Conservation (phyloP, 345 rosid genomes). For the Euphorbia tirucalli region DNA sequence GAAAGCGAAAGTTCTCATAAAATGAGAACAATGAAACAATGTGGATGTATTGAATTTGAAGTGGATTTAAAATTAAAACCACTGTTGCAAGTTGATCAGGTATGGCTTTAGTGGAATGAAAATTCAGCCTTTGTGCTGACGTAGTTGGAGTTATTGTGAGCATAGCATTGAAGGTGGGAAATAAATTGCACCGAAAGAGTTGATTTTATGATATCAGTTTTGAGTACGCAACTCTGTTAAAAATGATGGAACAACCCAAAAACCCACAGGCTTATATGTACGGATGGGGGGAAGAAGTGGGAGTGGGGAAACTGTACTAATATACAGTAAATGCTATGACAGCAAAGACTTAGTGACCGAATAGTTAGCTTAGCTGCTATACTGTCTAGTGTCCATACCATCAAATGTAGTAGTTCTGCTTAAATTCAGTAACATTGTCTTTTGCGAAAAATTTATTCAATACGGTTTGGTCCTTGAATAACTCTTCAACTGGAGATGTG, state of each 20-base stretch:
- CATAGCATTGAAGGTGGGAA: background rate
- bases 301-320: background rate
- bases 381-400: background rate
- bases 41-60: background rate
- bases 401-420: too few relatives aligned
- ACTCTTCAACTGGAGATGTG: too few relatives aligned
- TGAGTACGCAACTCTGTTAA: background rate
- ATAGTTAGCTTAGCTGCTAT: background rate
- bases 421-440: too few relatives aligned
- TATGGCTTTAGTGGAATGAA: background rate
- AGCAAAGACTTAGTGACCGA: constrained; percentile 4
- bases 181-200: constrained; percentile 22
- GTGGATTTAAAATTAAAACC: background rate
- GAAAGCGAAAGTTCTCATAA: background rate
- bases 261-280: background rate
- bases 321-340: background rate
- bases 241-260: background rate
- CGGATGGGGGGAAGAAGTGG: too few relatives aligned
- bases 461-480: too few relatives aligned
- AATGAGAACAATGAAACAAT: background rate
- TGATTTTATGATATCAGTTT: background rate
- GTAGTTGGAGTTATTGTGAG: background rate
- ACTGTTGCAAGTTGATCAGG: background rate
- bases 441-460: background rate
- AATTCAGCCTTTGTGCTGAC: background rate